phyloP scores from a whole-genome alignment of 1,284 basidiomycete genomes.

The Puccinia novopanici region DNA sequence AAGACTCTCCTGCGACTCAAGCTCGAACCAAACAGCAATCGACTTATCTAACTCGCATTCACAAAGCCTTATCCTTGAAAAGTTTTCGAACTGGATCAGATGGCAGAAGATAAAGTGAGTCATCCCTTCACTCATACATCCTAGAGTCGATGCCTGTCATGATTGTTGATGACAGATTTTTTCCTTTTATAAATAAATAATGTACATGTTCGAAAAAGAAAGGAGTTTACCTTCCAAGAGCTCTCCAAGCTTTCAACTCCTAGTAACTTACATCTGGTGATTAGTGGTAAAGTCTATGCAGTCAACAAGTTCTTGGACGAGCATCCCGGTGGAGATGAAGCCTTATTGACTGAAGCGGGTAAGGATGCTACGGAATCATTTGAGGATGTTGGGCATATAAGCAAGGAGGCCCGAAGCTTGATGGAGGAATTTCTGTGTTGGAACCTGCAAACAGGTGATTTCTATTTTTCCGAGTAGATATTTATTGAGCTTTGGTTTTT shows the following conservation, averaged over 20 bases:
- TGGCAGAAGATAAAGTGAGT: background rate
- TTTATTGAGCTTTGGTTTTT: no score
- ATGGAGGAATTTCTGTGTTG: constrained; percentile 65
- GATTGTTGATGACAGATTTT: no score
- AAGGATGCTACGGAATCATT: constrained; percentile 97
- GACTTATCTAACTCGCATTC: no score
- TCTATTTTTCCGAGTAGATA: background rate
- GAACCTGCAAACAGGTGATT: constrained; percentile 63
- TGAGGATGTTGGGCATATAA: constrained; percentile 99
- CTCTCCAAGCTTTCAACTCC: constrained; percentile 17
- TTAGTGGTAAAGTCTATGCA: constrained; percentile 71
- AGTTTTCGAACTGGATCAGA: background rate
- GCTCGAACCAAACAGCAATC: no score
- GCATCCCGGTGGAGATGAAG: constrained; percentile 98
- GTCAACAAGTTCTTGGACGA: constrained; percentile 93
- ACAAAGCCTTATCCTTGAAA: no score
- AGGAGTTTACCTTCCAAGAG: constrained; percentile 46
- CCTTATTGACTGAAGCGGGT: constrained; percentile 86
- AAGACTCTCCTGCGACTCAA: no score
- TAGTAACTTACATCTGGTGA: constrained; percentile 34
- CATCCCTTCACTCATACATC: background rate
- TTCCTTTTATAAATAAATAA: background rate
- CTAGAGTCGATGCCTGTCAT: no score
- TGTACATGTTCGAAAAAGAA: no score
- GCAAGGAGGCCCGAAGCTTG: constrained; percentile 91